Conservation (phyloP, 305 asterid genomes). For the Salvia sclarea region DNA sequence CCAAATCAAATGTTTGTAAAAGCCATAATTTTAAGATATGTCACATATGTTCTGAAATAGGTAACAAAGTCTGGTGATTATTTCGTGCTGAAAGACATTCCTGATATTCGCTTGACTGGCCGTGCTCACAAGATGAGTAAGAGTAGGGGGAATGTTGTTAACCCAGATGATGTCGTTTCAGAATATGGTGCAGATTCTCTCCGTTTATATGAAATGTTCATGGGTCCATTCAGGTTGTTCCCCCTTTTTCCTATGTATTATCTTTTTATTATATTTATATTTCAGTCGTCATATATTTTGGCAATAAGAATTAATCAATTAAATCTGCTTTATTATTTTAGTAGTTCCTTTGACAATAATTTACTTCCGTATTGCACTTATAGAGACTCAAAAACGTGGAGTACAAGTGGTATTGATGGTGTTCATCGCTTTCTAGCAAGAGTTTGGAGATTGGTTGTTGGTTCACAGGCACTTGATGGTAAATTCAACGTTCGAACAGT, state of each 20-base stretch:
- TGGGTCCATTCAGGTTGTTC: constrained; percentile 93
- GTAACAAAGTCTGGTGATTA: constrained; percentile 76
- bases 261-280: constrained; percentile 9
- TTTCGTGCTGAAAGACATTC: constrained; percentile 79
- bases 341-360: constrained; percentile 14
- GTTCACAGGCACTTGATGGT: constrained; percentile 72
- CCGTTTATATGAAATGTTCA: constrained; percentile 97
- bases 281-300: neutral
- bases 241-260: constrained; percentile 24
- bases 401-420: constrained; percentile 95
- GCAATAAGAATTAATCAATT: constrained; percentile 8
- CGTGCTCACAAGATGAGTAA: constrained; percentile 98
- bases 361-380: constrained; percentile 23
- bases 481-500: constrained; percentile 64
- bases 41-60: constrained; percentile 41
- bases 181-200: constrained; percentile 97
- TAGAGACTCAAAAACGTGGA: constrained; percentile 98
- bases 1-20: constrained; percentile 11
- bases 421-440: constrained; percentile 93
- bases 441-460: constrained; percentile 89
- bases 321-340: neutral
- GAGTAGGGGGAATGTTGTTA: constrained; percentile 94
- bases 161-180: constrained; percentile 92
- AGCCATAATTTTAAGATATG: neutral
- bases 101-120: constrained; percentile 66